Conservation (phyloP, 139 green algal species). For the Yamagishiella unicocca region DNA sequence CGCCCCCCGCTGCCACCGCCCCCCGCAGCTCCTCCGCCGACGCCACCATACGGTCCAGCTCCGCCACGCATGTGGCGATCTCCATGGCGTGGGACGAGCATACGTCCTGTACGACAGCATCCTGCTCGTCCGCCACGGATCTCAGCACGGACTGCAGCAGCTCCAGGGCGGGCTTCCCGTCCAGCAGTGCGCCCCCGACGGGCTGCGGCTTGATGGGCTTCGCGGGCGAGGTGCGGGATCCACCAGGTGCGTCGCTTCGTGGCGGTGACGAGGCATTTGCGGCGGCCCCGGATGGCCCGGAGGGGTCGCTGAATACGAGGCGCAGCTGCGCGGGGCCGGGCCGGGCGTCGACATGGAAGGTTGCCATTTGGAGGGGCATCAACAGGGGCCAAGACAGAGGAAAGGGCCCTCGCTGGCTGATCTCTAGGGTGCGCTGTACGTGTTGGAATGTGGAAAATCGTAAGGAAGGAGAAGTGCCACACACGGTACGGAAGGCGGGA, state of each 20-base stretch:
- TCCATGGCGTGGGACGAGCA: constrained; percentile 70
- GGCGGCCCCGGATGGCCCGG: not conserved
- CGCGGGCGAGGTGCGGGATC: not conserved
- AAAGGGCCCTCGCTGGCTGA: no score
- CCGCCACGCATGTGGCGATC: constrained; percentile 69
- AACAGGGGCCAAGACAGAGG: no score
- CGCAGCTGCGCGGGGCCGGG: not conserved
- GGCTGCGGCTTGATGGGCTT: not conserved
- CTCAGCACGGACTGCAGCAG: constrained; percentile 52
- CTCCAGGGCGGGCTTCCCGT: constrained; percentile 45
- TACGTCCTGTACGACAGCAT: constrained; percentile 60
- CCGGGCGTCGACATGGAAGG: not conserved
- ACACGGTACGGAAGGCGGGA: no score
- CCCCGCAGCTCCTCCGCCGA: constrained; percentile 52
- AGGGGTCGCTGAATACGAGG: constrained; percentile 22
- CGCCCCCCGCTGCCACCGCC: constrained; percentile 50
- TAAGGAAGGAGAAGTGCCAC: no score
- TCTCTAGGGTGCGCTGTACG: no score
- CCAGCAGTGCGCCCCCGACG: not conserved
- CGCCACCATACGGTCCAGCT: constrained; percentile 65
- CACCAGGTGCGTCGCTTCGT: not conserved
- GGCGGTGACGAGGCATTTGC: not conserved
- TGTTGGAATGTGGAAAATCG: no score
- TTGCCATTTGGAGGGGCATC: no score
- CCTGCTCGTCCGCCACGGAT: constrained; percentile 65